Base-by-base conservation (phyloP, 73 alveolate genomes). In the Paramecium octaurelia region DNA sequence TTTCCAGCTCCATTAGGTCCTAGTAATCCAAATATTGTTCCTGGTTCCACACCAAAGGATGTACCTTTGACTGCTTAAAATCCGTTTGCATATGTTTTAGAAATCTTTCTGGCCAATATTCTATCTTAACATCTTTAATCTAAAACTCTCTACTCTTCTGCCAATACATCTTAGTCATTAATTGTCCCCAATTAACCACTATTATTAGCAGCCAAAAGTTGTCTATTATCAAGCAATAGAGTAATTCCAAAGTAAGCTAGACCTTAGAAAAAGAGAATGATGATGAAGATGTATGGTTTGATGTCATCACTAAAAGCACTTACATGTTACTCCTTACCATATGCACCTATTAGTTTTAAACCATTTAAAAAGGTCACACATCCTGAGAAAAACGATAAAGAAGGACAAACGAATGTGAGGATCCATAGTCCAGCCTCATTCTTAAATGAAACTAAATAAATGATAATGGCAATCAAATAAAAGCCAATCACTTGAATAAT, bases 1-100 rank as follows among this genome's bases (percentile, higher is more conserved):
- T 96, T 96, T 4, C 98, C 98, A 44, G 98, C 96, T 8, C 98
- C 98, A 75, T 96, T 96, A 80, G 96, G 97, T 23, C 99, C 99
- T 68, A 96, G 75, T 86, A 96, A 93, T 24, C 98, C 99, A 92
- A 95, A 96, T 6, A 92, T 95, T 27, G 92, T 92, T 88, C 95
- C 94, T 84, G 89, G 87, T 85, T 95, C 96, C 42, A 96, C 88
- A 35, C 92, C 85, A 48, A 96, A 89, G 44, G 88, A 89, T 57
- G 94, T 88, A 38, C 88, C 92, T 71, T 95, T 94, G 23, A 96
- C 95, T 24, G 99, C 99, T 38, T 83, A 91, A 46, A 87, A 83
- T 9, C 97, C 97, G 8, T 92, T 94, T 21, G 58, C 38, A 43
- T 94, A 94, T 31, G 24, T 48, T 76, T 94, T 94, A 16, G 88